Conservation (phyloP, 1,139 yeast species). For the Blastobotrys persicus region DNA sequence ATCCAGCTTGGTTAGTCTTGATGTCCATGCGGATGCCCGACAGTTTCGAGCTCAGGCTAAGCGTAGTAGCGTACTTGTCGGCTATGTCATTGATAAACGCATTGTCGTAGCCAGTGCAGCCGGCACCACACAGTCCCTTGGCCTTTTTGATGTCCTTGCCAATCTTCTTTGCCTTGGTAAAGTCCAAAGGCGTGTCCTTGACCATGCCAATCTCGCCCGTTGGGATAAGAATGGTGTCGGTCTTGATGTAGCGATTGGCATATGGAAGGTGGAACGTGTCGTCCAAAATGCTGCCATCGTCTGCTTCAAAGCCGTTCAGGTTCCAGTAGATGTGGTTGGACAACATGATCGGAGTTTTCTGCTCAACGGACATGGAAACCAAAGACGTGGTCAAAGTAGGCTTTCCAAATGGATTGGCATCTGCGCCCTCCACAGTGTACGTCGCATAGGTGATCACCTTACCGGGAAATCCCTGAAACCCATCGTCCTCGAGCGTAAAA, state of each 20-base stretch:
- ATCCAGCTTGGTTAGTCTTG: slow-evolving; percentile 16
- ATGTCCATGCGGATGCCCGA: slow-evolving; percentile 19
- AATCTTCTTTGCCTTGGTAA: slow-evolving; percentile 15
- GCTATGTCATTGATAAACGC: slow-evolving; percentile 16
- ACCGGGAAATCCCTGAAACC: slow-evolving; percentile 49
- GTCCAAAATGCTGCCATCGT: slow-evolving; percentile 10
- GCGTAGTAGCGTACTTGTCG: slow-evolving; percentile 8
- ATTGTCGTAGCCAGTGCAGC: slow-evolving; percentile 18
- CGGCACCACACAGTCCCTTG: slow-evolving; percentile 15
- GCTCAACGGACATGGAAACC: slow-evolving; percentile 40
- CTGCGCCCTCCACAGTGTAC: slow-evolving; percentile 35
- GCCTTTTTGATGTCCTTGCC: slow-evolving; percentile 17
- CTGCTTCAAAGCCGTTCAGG: slow-evolving; percentile 29
- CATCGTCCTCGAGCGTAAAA: slow-evolving; percentile 40
- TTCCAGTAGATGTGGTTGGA: slow-evolving; percentile 60
- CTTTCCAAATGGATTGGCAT: slow-evolving; percentile 22
- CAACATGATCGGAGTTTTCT: slow-evolving; percentile 48
- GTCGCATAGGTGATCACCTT: slow-evolving; percentile 44
- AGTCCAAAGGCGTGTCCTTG: slow-evolving; percentile 14
- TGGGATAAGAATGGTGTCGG: slow-evolving; percentile 16
- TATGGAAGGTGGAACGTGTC: slow-evolving; percentile 18
- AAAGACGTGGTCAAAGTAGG: slow-evolving; percentile 42
- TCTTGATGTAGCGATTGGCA: slow-evolving; percentile 16
- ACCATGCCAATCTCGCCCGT: slow-evolving; percentile 17
- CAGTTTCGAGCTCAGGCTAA: slow-evolving; percentile 10